Evolutionary conservation across 768 basidiomycete genomes (phyloP).

Genomic region (Floccularia luteovirens): DNA sequence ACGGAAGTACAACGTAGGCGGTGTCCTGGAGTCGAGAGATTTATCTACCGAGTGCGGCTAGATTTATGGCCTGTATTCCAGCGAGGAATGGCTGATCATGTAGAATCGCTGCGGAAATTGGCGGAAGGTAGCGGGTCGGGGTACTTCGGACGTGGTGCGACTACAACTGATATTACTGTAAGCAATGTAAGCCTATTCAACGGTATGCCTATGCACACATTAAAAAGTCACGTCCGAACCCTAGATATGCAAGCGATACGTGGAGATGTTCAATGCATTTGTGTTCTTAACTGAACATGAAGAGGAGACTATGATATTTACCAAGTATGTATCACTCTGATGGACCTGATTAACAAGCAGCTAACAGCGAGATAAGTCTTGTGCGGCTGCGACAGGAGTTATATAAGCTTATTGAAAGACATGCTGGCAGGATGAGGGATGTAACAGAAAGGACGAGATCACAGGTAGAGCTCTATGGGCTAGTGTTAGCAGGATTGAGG

Average conservation of each 20-base stretch:
- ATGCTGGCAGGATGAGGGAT: constrained; percentile 64
- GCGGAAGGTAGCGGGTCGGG: constrained; percentile 63
- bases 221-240: constrained; percentile 6
- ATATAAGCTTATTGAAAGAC: constrained; percentile 63
- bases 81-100: constrained; percentile 78
- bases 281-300: constrained; percentile 74
- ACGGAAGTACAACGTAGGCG: constrained; percentile 68
- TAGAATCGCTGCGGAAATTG: constrained; percentile 75
- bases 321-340: constrained; percentile 52
- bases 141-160: constrained; percentile 53
- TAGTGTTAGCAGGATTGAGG: constrained; percentile 66
- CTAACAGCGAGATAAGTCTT: constrained; percentile 40
- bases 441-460: constrained; percentile 55
- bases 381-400: constrained; percentile 82
- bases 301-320: constrained; percentile 95
- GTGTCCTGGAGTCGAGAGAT: constrained; percentile 75
- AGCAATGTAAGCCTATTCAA: constrained; percentile 37
- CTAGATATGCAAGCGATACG: constrained; percentile 72
- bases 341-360: background rate
- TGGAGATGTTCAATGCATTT: constrained; percentile 74
- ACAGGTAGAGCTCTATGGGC: constrained; percentile 67
- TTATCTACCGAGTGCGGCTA: constrained; percentile 73
- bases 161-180: constrained; percentile 65
- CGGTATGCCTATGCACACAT: background rate
- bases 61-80: constrained; percentile 94